phyloP scores from a whole-genome alignment of 805 yeast genomes.

The Starmerella potacharoeniae region DNA sequence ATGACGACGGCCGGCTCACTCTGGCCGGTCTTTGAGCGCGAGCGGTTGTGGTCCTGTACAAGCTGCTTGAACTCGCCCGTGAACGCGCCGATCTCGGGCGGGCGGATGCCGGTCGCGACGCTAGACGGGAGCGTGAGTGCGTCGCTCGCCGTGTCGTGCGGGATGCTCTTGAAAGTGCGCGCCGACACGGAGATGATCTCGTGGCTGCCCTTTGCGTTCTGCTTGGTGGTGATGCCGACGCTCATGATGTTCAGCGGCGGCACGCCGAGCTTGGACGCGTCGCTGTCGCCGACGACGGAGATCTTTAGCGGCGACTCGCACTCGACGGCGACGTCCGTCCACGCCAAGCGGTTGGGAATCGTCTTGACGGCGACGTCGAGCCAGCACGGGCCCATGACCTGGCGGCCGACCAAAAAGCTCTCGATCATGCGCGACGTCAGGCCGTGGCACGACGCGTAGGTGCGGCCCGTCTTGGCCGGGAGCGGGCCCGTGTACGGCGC shows the following conservation, averaged over 20 bases:
- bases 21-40: slow-evolving; percentile 26
- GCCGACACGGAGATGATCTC: slow-evolving; percentile 77
- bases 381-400: slow-evolving; percentile 98
- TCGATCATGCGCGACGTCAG: slow-evolving; percentile 65
- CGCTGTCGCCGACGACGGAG: slow-evolving; percentile 29
- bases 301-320: slow-evolving; percentile 35
- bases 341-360: slow-evolving; percentile 60
- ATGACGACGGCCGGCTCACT: slow-evolving; percentile 30
- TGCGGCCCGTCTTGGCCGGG: slow-evolving; percentile 43
- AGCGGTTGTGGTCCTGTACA: slow-evolving; percentile 34
- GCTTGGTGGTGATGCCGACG: slow-evolving; percentile 64
- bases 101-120: slow-evolving; percentile 64
- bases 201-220: slow-evolving; percentile 65
- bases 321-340: slow-evolving; percentile 56
- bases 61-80: slow-evolving; percentile 66
- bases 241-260: slow-evolving; percentile 69
- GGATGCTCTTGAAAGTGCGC: slow-evolving; percentile 56
- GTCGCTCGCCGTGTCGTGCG: slow-evolving; percentile 52
- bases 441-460: slow-evolving; percentile 73
- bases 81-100: slow-evolving; percentile 42
- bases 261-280: slow-evolving; percentile 26
- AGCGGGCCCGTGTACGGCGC: slow-evolving; percentile 46
- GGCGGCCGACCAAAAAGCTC: slow-evolving; percentile 67
- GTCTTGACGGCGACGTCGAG: slow-evolving; percentile 55
- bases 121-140: slow-evolving; percentile 51